A percentile compares a stretch with the other conserved stretches of the same genome.
These are phyloP conservation scores for Neurospora sp. DNA, from an alignment of 495 filamentous ascomycete genomes.

Conservation along the genomic window DNA sequence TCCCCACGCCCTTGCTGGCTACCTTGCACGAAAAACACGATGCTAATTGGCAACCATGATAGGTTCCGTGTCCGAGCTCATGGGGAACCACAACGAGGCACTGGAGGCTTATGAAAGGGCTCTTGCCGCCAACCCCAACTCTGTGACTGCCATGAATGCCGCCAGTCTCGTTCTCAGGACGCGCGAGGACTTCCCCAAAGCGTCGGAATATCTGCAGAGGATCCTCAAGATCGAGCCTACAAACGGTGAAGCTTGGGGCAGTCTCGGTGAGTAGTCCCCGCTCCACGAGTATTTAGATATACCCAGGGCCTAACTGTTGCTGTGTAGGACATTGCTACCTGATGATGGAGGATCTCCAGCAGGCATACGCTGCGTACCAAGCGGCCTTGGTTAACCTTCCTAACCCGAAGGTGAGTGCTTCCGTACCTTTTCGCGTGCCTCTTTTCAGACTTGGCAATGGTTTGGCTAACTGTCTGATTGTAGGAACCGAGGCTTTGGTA, in stretches of 20 bases:
- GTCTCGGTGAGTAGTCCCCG: constrained; percentile 53
- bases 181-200: constrained; percentile 87
- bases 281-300: background rate
- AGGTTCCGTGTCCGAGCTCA: constrained; percentile 80
- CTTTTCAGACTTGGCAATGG: background rate
- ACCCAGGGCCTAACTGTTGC: background rate
- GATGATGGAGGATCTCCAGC: constrained; percentile 98
- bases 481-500: constrained; percentile 99
- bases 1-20: background rate
- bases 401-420: constrained; percentile 72
- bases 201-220: constrained; percentile 83
- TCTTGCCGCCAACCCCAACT: constrained; percentile 76
- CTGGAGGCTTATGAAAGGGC: constrained; percentile 83
- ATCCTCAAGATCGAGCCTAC: constrained; percentile 81
- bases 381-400: constrained; percentile 85
- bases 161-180: constrained; percentile 85
- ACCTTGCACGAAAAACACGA: constrained; percentile 1
- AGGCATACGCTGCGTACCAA: constrained; percentile 97
- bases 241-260: constrained; percentile 96
- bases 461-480: constrained; percentile 1
- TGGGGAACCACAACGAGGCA: constrained; percentile 82
- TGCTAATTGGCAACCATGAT: constrained; percentile 14
- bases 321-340: constrained; percentile 81
- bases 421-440: background rate
- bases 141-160: constrained; percentile 86